Conservation (phyloP, 148 eudicot species). For the Persicaria maculosa region DNA sequence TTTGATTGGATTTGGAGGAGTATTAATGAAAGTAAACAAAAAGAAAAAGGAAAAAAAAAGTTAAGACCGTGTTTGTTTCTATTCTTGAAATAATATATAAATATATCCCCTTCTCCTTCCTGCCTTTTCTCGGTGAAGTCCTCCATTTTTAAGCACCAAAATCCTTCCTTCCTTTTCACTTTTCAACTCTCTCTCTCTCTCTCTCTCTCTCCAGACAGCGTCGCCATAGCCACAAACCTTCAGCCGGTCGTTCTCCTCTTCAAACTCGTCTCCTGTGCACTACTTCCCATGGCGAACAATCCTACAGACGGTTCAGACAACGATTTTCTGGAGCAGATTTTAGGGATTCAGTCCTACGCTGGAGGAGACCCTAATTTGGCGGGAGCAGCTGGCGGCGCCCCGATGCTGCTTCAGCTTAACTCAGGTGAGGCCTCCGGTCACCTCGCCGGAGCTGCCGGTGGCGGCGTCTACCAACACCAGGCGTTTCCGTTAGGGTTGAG, state of each 20-base stretch:
- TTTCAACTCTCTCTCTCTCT: background rate
- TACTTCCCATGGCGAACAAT: slow-evolving; percentile 26
- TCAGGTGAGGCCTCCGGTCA: slow-evolving; percentile 26
- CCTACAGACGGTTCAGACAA: slow-evolving; percentile 27
- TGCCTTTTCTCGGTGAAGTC: too few relatives aligned
- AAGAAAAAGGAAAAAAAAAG: too few relatives aligned
- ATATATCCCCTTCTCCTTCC: too few relatives aligned
- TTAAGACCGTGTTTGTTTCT: too few relatives aligned
- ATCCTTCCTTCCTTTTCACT: background rate
- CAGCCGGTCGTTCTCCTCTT: background rate
- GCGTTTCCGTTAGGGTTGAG: slow-evolving; percentile 41
- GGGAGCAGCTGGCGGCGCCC: slow-evolving; percentile 19
- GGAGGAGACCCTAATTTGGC: slow-evolving; percentile 29
- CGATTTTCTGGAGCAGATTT: slow-evolving; percentile 41
- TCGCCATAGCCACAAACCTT: background rate
- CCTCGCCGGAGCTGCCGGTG: slow-evolving; percentile 16
- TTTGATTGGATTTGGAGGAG: too few relatives aligned
- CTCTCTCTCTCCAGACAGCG: background rate
- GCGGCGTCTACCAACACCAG: slow-evolving; percentile 17
- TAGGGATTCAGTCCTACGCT: slow-evolving; percentile 26
- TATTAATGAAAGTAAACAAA: too few relatives aligned
- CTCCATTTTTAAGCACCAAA: too few relatives aligned
- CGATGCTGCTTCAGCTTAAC: slow-evolving; percentile 39
- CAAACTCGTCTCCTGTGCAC: background rate
- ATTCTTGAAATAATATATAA: too few relatives aligned